Conservation (phyloP, 306 rosid genomes). For the Gastrolobium villosum region DNA sequence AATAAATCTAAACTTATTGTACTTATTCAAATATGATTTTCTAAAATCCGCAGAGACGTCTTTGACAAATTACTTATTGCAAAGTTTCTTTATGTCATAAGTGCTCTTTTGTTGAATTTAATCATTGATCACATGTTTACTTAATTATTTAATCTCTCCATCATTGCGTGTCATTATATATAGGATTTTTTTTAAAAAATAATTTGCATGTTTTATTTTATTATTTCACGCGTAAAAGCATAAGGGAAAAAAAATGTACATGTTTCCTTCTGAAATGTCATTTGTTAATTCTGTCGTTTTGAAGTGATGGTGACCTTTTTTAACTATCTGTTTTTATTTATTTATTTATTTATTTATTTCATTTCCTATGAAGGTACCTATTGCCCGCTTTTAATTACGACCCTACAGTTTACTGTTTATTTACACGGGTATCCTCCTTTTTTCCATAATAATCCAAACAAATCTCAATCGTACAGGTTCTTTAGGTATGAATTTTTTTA, state of each 20-base stretch:
- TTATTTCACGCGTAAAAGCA: too few relatives aligned
- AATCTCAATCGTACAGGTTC: neutral
- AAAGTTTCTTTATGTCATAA: neutral
- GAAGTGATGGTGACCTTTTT: neutral
- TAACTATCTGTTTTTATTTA: neutral
- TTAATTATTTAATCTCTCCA: neutral
- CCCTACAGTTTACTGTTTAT: conserved; percentile 30
- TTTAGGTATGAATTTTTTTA: too few relatives aligned
- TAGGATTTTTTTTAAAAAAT: too few relatives aligned
- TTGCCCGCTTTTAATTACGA: neutral
- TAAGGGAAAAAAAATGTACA: too few relatives aligned
- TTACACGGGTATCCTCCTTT: neutral
- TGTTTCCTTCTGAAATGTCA: too few relatives aligned
- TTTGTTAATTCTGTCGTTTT: too few relatives aligned
- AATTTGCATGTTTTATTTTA: too few relatives aligned
- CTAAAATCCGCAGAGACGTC: neutral
- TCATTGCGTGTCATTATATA: too few relatives aligned
- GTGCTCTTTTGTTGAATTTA: too few relatives aligned
- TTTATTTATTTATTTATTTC: neutral
- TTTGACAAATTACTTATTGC: neutral
- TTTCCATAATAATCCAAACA: neutral
- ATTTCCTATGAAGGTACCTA: neutral
- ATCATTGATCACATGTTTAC: neutral
- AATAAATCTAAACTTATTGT: neutral
- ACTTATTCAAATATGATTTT: neutral